Evolutionary conservation across 805 yeast genomes (phyloP), one percentile per base, ranked within the genome.

Genomic region (Ogataea zsoltii): DNA sequence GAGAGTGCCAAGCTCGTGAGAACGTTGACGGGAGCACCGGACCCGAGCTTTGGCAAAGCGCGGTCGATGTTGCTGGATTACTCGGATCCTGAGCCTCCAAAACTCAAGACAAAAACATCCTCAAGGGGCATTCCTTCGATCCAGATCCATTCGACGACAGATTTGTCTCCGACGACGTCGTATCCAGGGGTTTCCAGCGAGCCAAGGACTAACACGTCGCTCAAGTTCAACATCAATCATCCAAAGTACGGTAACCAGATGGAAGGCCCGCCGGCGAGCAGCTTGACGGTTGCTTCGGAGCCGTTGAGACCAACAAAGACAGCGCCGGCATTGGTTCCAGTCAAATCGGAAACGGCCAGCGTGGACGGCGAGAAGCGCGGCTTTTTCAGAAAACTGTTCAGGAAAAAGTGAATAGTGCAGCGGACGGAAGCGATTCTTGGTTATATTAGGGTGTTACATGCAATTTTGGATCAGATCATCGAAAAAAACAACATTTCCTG

Each of bases 1-100:
- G 70, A 66, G 41, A 67, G 70, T 13, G 73, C 72, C 0, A 65
- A 64, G 31, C 50, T 73, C 15, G 72, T 74, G 23, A 60, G 77
- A 26, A 61, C 71, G 0, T 52, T 73, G 18, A 72, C 78, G 0
- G 77, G 75, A 7, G 66, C 69, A 2, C 71, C 72, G 1, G 68
- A 63, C 36, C 61, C 57, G 17, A 18, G 46, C 10, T 56, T 49
- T 34, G 54, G 56, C 25, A 47, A 51, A 17, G 48, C 57, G 4
- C 63, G 57, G 42, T 63, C 68, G 31, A 65, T 66, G 69, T 53
- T 66, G 7, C 44, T 59, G 31, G 62, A 55, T 33, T 50, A 46
- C 33, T 47, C 46, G 12, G 37, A 34, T n/a, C 15, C 32, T 11
- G 16, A 23, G 7, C 16, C 7, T 16, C 37, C 16, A 4, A 15